A percentile compares a stretch with the other conserved stretches of the same genome.
phyloP scores from a whole-genome alignment of 352 stramenopile genomes.

The Globisporangium alternatum region DNA sequence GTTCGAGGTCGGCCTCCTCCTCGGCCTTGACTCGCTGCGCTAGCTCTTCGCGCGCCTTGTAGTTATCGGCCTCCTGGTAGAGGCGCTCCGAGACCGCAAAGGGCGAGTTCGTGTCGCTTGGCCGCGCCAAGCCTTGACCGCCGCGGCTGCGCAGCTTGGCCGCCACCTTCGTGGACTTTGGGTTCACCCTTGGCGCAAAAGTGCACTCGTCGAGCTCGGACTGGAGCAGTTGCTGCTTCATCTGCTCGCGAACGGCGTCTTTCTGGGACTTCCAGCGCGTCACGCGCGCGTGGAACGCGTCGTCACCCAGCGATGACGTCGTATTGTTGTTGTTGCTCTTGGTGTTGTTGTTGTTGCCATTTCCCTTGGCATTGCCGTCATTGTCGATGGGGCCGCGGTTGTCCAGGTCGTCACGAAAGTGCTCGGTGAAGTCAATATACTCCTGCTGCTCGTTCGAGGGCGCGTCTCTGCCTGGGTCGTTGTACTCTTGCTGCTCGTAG shows the following conservation, averaged over 20 bases:
- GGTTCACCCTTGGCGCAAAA: slow-evolving; percentile 70
- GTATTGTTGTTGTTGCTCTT: slow-evolving; percentile 13
- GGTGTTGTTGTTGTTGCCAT: slow-evolving; percentile 21
- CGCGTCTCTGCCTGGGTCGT: neutral
- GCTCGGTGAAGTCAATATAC: slow-evolving; percentile 50
- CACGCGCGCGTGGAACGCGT: slow-evolving; percentile 66
- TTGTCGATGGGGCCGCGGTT: slow-evolving; percentile 3
- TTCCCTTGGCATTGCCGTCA: slow-evolving; percentile 12
- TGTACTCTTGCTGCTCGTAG: neutral
- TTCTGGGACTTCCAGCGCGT: slow-evolving; percentile 81
- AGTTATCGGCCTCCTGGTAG: slow-evolving; percentile 76
- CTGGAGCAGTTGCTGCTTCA: slow-evolving; percentile 79
- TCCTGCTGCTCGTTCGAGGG: slow-evolving; percentile 26
- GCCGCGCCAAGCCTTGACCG: slow-evolving; percentile 17
- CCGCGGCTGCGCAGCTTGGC: slow-evolving; percentile 47
- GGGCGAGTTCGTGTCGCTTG: slow-evolving; percentile 18
- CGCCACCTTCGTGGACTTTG: slow-evolving; percentile 68
- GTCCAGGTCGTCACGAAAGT: slow-evolving; percentile 41
- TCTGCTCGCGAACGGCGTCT: slow-evolving; percentile 66
- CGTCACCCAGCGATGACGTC: slow-evolving; percentile 19
- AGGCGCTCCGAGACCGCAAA: slow-evolving; percentile 61
- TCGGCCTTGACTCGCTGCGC: slow-evolving; percentile 58
- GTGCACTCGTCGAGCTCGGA: slow-evolving; percentile 75
- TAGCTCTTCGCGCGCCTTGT: slow-evolving; percentile 69
- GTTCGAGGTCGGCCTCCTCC: slow-evolving; percentile 66